Evolutionary conservation across 1,139 yeast species (phyloP).

Genomic region (Oligophagozyma castellii): DNA sequence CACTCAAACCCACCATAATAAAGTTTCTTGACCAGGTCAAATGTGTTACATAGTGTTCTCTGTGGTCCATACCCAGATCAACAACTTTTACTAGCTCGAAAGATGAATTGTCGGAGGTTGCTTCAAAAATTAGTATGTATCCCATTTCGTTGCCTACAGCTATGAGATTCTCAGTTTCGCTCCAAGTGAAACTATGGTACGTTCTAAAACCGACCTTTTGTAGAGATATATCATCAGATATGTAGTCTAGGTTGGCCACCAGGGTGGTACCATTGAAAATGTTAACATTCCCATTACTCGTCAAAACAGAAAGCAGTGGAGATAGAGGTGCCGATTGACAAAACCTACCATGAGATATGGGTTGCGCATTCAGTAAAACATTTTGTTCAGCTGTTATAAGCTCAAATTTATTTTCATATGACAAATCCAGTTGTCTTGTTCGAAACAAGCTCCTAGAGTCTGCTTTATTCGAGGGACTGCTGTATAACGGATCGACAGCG

Average conservation of each 20-base stretch:
- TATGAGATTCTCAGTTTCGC: constrained; percentile 11
- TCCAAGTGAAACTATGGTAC: constrained; percentile 22
- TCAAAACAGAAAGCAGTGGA: constrained; percentile 15
- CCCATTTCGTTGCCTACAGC: constrained; percentile 20
- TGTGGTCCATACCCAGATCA: neutral
- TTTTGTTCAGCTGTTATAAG: constrained; percentile 14
- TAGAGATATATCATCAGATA: constrained; percentile 1
- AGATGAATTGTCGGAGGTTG: constrained; percentile 1
- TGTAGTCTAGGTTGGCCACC: constrained; percentile 13
- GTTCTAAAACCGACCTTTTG: constrained; percentile 9
- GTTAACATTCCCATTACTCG: constrained; percentile 20
- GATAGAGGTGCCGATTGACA: constrained; percentile 13
- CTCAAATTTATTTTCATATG: constrained; percentile 18
- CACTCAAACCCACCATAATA: constrained; percentile 2
- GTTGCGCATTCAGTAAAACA: constrained; percentile 18
- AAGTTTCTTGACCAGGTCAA: constrained; percentile 10
- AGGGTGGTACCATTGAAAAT: constrained; percentile 8
- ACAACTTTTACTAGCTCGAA: neutral
- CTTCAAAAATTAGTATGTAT: constrained; percentile 6
- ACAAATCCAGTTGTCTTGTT: too few relatives aligned
- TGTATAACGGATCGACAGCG: constrained; percentile 17
- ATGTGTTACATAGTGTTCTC: constrained; percentile 13
- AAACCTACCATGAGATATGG: constrained; percentile 12
- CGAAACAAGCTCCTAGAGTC: too few relatives aligned
- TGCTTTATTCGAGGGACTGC: too few relatives aligned